phyloP scores from a whole-genome alignment of 169 alveolate species.

The Plasmodium inui region DNA sequence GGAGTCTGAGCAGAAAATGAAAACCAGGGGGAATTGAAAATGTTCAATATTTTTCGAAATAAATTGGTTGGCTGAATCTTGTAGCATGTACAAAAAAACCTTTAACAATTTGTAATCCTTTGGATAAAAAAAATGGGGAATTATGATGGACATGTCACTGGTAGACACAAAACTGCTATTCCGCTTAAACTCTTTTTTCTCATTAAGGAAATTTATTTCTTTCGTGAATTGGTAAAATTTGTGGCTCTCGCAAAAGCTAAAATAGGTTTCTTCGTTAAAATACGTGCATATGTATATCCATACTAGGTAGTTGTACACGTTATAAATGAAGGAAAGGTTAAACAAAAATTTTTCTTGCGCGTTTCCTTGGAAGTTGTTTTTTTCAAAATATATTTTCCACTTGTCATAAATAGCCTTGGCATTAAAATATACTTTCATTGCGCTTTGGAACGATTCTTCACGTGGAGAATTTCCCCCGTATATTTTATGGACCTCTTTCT shows the following conservation, averaged over 20 bases:
- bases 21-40: constrained; percentile 47
- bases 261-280: constrained; percentile 28
- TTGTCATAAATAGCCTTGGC: constrained; percentile 17
- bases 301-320: constrained; percentile 64
- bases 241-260: constrained; percentile 27
- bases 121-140: constrained; percentile 50
- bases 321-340: constrained; percentile 53
- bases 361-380: background rate
- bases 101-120: constrained; percentile 66
- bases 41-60: constrained; percentile 56
- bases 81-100: constrained; percentile 36
- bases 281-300: constrained; percentile 46
- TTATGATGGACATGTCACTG: constrained; percentile 1
- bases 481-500: background rate
- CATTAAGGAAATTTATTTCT: constrained; percentile 7
- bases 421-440: background rate
- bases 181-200: constrained; percentile 25
- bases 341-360: constrained; percentile 44
- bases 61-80: constrained; percentile 41
- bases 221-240: constrained; percentile 55
- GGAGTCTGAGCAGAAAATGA: constrained; percentile 58
- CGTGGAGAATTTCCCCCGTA: background rate
- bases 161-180: constrained; percentile 10
- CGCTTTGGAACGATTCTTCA: constrained; percentile 7
- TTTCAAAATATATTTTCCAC: constrained; percentile 58